phyloP scores from a whole-genome alignment of 768 basidiomycete species.

The Termitomyces sp. region DNA sequence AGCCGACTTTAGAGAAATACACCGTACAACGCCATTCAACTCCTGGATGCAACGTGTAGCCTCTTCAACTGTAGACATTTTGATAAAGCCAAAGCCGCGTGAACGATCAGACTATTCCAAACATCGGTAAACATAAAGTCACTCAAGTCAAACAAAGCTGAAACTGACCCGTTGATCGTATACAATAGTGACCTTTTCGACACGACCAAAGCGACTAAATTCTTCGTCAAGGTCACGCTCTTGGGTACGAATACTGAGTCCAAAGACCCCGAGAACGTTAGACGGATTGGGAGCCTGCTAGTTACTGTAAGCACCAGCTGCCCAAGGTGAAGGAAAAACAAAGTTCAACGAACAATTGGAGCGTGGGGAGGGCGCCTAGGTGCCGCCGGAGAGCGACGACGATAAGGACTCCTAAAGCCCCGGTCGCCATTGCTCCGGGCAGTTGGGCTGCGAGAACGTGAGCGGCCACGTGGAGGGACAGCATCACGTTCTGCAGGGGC shows the following conservation, averaged over 20 bases:
- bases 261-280: conserved; percentile 93
- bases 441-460: conserved; percentile 68
- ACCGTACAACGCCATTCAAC: conserved; percentile 84
- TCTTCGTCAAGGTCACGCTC: conserved; percentile 95
- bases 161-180: conserved; percentile 89
- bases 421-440: conserved; percentile 40
- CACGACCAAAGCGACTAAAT: conserved; percentile 81
- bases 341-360: conserved; percentile 55
- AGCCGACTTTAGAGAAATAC: neutral
- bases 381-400: conserved; percentile 53
- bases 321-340: conserved; percentile 7
- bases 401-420: conserved; percentile 54
- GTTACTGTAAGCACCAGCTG: conserved; percentile 27
- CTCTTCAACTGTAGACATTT: conserved; percentile 86
- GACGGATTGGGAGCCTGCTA: conserved; percentile 84
- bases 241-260: conserved; percentile 90
- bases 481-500: conserved; percentile 51
- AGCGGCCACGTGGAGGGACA: conserved; percentile 56
- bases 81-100: conserved; percentile 97
- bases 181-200: conserved; percentile 94
- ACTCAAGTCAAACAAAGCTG: neutral
- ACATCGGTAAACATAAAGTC: conserved; percentile 7
- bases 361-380: conserved; percentile 65
- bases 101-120: conserved; percentile 79
- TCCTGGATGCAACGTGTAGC: conserved; percentile 84